Conservation (phyloP, 495 filamentous ascomycete species). For the Parachaetomium inaequale region DNA sequence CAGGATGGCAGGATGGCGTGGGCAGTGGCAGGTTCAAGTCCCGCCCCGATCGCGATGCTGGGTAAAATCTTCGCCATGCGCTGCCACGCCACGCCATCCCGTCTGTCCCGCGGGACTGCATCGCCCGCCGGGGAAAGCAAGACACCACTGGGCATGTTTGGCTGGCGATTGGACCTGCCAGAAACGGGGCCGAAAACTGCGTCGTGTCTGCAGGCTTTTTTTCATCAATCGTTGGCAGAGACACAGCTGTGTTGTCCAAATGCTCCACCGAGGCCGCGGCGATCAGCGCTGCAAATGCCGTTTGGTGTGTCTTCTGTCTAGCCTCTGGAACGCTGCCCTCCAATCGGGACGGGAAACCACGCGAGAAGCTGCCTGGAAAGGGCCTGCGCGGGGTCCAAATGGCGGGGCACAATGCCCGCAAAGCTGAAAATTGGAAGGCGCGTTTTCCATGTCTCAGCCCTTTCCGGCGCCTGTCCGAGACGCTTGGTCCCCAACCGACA, state of each 20-base stretch:
- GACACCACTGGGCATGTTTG: neutral
- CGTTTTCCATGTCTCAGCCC: neutral
- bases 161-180: neutral
- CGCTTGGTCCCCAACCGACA: neutral
- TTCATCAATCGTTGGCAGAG: too few species aligned
- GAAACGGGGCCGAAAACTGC: neutral
- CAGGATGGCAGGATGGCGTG: too few species aligned
- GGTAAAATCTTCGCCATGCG: neutral
- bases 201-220: neutral
- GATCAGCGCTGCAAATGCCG: neutral
- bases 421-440: constrained; percentile 6
- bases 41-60: neutral
- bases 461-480: neutral
- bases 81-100: neutral
- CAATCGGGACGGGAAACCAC: constrained; percentile 1
- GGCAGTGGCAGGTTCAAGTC: neutral
- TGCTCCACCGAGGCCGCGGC: neutral
- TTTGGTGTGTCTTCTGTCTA: neutral
- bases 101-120: neutral
- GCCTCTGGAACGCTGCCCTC: neutral
- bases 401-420: constrained; percentile 3
- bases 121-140: neutral
- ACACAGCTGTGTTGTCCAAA: neutral
- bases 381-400: neutral
- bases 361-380: neutral